Percentiles rank a stretch among this genome's conserved stretches.
These are phyloP conservation scores for Sugiyamaella marilandica DNA, from an alignment of 805 yeast genomes.

Conservation along the genomic window DNA sequence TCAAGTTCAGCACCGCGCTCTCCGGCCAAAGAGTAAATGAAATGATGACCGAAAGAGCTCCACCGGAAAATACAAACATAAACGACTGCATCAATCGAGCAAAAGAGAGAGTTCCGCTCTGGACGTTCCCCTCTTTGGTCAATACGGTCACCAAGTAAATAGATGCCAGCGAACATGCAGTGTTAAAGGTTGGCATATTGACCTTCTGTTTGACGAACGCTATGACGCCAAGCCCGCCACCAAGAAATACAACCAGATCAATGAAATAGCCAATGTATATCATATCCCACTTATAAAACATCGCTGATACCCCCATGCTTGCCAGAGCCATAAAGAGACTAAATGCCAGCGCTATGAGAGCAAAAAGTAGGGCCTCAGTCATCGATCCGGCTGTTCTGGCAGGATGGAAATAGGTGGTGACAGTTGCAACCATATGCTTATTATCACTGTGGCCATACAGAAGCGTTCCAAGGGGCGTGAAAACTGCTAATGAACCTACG, in stretches of 20 bases:
- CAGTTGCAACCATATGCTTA: slow-evolving; percentile 78
- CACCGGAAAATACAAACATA: slow-evolving; percentile 56
- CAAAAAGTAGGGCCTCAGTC: slow-evolving; percentile 68
- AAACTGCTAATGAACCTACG: slow-evolving; percentile 69
- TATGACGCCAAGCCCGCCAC: slow-evolving; percentile 57
- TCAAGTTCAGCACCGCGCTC: slow-evolving; percentile 47
- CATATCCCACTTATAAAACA: slow-evolving; percentile 41
- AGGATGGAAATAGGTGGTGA: slow-evolving; percentile 81
- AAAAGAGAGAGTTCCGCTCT: slow-evolving; percentile 54
- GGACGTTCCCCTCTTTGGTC: slow-evolving; percentile 66
- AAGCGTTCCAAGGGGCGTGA: slow-evolving; percentile 38
- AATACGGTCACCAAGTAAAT: slow-evolving; percentile 66
- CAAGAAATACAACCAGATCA: slow-evolving; percentile 46
- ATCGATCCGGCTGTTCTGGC: slow-evolving; percentile 74
- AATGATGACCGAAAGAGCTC: slow-evolving; percentile 49
- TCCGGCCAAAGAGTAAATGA: slow-evolving; percentile 66
- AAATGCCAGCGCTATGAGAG: slow-evolving; percentile 48
- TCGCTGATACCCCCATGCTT: slow-evolving; percentile 49
- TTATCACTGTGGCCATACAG: slow-evolving; percentile 63
- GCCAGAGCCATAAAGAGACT: slow-evolving; percentile 48
- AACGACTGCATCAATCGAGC: slow-evolving; percentile 50
- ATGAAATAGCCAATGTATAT: slow-evolving; percentile 48
- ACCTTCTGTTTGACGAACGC: slow-evolving; percentile 67
- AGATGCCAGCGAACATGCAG: slow-evolving; percentile 75
- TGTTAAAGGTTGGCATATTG: slow-evolving; percentile 64